phyloP scores from a whole-genome alignment of 805 yeast genomes.

The Candida piceae region DNA sequence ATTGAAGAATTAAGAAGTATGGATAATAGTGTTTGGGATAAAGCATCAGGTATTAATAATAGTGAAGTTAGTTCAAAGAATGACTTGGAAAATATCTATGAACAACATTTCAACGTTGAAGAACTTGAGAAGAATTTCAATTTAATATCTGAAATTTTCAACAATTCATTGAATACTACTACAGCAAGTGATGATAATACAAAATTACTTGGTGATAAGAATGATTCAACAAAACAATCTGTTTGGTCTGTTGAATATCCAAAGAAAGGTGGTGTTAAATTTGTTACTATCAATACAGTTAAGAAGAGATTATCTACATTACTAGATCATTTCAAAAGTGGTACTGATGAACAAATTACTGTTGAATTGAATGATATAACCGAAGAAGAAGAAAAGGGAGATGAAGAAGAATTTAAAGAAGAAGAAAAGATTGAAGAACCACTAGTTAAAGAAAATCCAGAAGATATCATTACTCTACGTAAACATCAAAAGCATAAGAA shows the following conservation, averaged over 20 bases:
- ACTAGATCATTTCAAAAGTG: conserved; percentile 11
- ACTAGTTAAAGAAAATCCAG: conserved; percentile 18
- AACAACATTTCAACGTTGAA: conserved; percentile 20
- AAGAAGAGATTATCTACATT: conserved; percentile 15
- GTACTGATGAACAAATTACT: conserved; percentile 1
- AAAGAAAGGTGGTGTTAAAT: conserved; percentile 11
- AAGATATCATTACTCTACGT: conserved; percentile 29
- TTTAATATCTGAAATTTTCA: conserved; percentile 8
- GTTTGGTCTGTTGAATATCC: conserved; percentile 20
- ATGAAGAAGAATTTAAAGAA: conserved; percentile 6
- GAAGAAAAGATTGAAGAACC: conserved; percentile 15
- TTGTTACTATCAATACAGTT: conserved; percentile 8
- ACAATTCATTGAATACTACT: background rate
- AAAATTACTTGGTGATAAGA: background rate
- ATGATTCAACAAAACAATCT: background rate
- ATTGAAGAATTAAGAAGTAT: conserved; percentile 31
- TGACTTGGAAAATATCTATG: conserved; percentile 13
- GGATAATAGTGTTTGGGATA: conserved; percentile 32
- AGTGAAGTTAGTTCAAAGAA: conserved; percentile 18
- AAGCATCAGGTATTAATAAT: conserved; percentile 24
- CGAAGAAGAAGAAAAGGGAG: conserved; percentile 14
- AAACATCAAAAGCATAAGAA: conserved; percentile 20
- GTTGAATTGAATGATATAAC: conserved; percentile 10
- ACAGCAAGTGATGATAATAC: background rate
- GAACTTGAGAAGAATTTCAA: conserved; percentile 19